Conservation (phyloP, 1,284 basidiomycete genomes). For the Ustilago cynodontis region DNA sequence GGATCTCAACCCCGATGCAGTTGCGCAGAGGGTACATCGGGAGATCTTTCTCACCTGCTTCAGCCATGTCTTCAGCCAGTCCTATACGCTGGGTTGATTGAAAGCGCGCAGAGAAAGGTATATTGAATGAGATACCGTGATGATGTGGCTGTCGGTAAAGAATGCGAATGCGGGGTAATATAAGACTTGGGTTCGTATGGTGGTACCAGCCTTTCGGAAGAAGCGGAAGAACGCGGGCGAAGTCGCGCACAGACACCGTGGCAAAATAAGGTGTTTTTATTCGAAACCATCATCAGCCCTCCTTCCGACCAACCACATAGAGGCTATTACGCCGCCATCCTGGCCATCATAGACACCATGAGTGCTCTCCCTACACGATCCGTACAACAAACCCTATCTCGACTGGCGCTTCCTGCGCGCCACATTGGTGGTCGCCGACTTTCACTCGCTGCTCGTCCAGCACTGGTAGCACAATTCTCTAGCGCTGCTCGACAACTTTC, state of each 20-base stretch:
- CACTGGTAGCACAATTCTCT: conserved; percentile 7
- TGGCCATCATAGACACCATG: conserved; percentile 15
- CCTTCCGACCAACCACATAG: conserved; percentile 9
- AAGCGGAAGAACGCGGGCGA: conserved; percentile 27
- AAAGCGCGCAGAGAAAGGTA: no score
- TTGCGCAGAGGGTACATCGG: neutral
- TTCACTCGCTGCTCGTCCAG: conserved; percentile 7
- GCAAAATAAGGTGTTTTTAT: neutral
- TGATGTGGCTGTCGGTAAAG: neutral
- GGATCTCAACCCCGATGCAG: neutral
- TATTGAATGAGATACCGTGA: no score
- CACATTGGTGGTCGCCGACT: conserved; percentile 28
- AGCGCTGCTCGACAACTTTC: neutral
- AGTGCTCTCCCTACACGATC: conserved; percentile 14
- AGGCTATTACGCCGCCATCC: neutral
- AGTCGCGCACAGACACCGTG: conserved; percentile 14
- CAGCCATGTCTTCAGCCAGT: neutral
- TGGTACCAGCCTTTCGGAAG: conserved; percentile 16
- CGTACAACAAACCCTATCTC: neutral
- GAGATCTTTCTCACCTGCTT: neutral
- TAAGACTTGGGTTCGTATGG: no score
- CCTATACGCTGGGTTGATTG: no score
- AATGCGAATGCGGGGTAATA: conserved; percentile 4
- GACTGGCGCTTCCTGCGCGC: conserved; percentile 23
- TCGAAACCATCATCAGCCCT: no score